Percentiles rank a stretch among this genome's conserved stretches.
These are phyloP conservation scores for Lactifluus subvellereus DNA, from an alignment of 768 basidiomycete species.

Conservation along the genomic window DNA sequence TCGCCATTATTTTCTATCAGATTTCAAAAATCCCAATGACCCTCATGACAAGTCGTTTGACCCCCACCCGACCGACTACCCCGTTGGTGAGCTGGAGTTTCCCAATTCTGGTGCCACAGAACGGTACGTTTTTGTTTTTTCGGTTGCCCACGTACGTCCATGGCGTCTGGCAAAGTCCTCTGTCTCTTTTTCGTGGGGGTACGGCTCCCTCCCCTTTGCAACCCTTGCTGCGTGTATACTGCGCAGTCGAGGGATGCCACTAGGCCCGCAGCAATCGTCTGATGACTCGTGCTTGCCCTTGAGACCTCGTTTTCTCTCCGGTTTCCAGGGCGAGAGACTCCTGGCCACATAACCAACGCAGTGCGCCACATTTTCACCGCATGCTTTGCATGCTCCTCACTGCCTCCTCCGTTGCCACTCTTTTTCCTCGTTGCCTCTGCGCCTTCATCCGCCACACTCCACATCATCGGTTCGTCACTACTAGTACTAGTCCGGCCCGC, in stretches of 20 bases:
- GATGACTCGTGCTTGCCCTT: neutral
- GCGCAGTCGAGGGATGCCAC: neutral
- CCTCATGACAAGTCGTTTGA: slow-evolving; percentile 59
- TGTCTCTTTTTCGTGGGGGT: neutral
- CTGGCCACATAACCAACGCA: neutral
- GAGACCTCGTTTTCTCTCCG: slow-evolving; percentile 7
- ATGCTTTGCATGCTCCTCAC: neutral
- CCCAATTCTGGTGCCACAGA: slow-evolving; percentile 67
- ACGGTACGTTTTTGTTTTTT: slow-evolving; percentile 40
- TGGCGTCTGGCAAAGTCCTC: slow-evolving; percentile 14
- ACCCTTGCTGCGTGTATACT: neutral
- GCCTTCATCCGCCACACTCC: neutral
- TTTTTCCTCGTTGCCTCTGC: slow-evolving; percentile 9
- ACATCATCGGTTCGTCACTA: neutral
- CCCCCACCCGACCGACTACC: slow-evolving; percentile 50
- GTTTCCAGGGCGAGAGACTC: neutral
- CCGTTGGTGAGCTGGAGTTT: slow-evolving; percentile 70
- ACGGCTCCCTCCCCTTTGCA: neutral
- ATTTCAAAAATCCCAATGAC: slow-evolving; percentile 64
- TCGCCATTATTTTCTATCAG: slow-evolving; percentile 32
- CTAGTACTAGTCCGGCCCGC: slow-evolving; percentile 3
- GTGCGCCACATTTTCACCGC: slow-evolving; percentile 6
- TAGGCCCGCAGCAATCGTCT: neutral
- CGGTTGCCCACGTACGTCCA: neutral
- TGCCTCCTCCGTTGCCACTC: neutral